Base-by-base conservation (phyloP, 1,139 yeast species). In the Ogataea hybrid region DNA sequence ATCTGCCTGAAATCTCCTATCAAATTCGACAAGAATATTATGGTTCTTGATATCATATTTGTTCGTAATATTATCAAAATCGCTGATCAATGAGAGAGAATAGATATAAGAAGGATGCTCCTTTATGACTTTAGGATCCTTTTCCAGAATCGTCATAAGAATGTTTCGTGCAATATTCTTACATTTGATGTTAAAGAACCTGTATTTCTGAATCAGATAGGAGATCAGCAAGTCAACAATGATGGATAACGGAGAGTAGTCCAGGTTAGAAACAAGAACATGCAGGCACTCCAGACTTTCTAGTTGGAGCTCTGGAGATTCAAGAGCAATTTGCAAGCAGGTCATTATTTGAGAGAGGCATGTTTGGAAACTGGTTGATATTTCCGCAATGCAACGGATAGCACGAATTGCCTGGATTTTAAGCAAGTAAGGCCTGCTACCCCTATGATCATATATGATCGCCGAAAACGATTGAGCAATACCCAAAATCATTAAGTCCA, bases 261-360 rank as follows among this genome's bases (percentile, higher is more conserved):
- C 71, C 18, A 84, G 61, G 11, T 68, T 70, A 16, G 69, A 68
- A 17, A 77, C 78, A 45, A 84, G 69, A 18, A 64, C 69, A 53
- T 68, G 69, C 84, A 96, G 84, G 42, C 95, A 84, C 33, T 71
- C 68, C 41, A 92, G 65, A 0, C 94, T 80, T 28, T 75, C 74
- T 15, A 68, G 68, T 48, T 84, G 83, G 20, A 89, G 72, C 23
- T 77, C 80, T 0, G 73, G 65, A 17, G 74, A 75, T 30, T 83
- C 90, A 25, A 90, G 64, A 0, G 94, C 84, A 0, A 92, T 80
- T 57, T 89, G 97, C 15, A 94, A 66, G 53, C 95, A 85, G 1
- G 95, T 84, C 44, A 89, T 83, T 5, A 94, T 76, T 58, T 92
- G 98, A 0, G 97, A 96, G 27, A 90, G 67, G 0, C 95, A 92